phyloP scores from a whole-genome alignment of 2,329 filamentous ascomycete genomes.

The Exserohilum rostratum region DNA sequence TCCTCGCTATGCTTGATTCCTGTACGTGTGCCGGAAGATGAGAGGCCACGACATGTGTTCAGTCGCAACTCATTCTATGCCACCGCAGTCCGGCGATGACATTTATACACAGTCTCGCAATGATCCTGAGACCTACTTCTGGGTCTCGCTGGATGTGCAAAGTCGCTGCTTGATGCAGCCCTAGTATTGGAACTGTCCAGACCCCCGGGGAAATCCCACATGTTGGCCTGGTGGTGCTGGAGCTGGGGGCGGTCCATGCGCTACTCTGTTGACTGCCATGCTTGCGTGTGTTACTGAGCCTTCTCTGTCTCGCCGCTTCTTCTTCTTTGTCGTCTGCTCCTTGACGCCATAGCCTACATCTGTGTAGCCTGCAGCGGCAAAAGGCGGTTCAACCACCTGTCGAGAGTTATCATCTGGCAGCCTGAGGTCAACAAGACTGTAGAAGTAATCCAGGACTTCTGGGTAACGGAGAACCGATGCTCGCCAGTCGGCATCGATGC shows the following conservation, averaged over 20 bases:
- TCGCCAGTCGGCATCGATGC: conserved; percentile 81
- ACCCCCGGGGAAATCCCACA: conserved; percentile 33
- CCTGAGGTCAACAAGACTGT: conserved; percentile 69
- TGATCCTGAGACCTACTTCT: neutral
- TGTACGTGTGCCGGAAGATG: neutral
- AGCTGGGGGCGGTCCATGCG: conserved; percentile 41
- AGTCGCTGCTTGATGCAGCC: neutral
- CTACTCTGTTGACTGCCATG: conserved; percentile 27
- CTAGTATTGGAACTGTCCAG: conserved; percentile 30
- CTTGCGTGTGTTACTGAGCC: conserved; percentile 30
- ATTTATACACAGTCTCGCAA: neutral
- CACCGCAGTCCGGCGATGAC: neutral
- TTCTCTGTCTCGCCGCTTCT: conserved; percentile 41
- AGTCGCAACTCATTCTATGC: neutral
- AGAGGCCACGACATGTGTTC: too few relatives aligned
- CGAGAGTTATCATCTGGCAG: conserved; percentile 63
- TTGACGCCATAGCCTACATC: conserved; percentile 44
- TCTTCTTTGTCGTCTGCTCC: conserved; percentile 46
- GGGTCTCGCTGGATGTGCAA: neutral
- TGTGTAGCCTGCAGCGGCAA: conserved; percentile 46
- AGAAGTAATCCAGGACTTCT: conserved; percentile 81
- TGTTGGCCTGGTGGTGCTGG: conserved; percentile 45
- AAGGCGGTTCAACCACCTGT: conserved; percentile 48
- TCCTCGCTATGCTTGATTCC: conserved; percentile 39
- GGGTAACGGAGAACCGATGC: conserved; percentile 76